Evolutionary conservation across 2,329 filamentous ascomycete genomes (phyloP).

Genomic region (Colletotrichum cordylinicola): DNA sequence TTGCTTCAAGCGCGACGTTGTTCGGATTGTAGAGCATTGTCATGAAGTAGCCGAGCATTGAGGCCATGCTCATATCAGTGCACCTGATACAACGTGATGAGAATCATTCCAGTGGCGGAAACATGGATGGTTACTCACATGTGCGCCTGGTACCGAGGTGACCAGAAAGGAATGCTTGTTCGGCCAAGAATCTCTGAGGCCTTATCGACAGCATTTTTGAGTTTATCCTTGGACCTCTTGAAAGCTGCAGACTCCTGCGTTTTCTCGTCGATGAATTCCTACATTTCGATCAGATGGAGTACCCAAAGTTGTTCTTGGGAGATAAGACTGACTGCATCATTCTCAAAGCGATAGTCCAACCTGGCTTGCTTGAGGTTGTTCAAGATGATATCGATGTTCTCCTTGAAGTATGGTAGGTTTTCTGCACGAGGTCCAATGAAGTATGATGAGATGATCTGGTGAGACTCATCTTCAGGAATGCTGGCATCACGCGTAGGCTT

Average conservation of each 20-base stretch:
- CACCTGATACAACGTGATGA: constrained; percentile 22
- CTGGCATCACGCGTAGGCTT: not conserved
- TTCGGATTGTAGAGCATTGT: constrained; percentile 58
- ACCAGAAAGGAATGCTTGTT: constrained; percentile 52
- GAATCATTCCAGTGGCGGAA: accelerated
- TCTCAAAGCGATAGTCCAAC: constrained; percentile 35
- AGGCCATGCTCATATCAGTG: constrained; percentile 46
- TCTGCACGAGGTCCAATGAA: constrained; percentile 49
- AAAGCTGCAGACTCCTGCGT: constrained; percentile 40
- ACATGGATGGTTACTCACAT: constrained; percentile 39
- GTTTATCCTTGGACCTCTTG: constrained; percentile 33
- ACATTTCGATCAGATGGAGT: not conserved
- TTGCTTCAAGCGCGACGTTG: constrained; percentile 52
- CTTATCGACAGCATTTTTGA: constrained; percentile 38
- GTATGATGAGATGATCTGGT: constrained; percentile 41
- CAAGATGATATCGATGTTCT: constrained; percentile 44
- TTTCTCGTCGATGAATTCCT: constrained; percentile 40
- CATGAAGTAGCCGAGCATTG: constrained; percentile 51
- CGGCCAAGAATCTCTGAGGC: constrained; percentile 43
- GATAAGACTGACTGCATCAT: constrained; percentile 36
- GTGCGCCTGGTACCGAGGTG: constrained; percentile 50
- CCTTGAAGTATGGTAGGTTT: constrained; percentile 44
- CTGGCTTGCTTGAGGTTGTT: constrained; percentile 39
- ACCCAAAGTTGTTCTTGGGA: not conserved
- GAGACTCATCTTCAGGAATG: constrained; percentile 16